phyloP scores from a whole-genome alignment of 2,329 filamentous ascomycete species.

The Aureobasidium sp. region DNA sequence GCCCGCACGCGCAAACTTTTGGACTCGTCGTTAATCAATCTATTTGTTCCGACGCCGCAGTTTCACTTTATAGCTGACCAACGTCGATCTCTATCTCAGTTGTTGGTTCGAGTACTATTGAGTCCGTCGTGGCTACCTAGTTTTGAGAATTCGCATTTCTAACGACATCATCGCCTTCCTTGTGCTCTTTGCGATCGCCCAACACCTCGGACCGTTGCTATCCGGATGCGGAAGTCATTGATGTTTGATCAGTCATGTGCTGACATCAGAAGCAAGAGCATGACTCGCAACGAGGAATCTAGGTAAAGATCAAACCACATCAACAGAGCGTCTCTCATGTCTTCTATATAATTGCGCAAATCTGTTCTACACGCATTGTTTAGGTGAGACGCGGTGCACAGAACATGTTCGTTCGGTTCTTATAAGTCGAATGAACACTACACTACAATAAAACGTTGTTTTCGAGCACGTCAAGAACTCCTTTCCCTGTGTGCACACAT shows the following conservation, averaged over 20 bases:
- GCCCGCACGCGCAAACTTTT: slow-evolving; percentile 11
- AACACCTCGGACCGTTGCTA: slow-evolving; percentile 9
- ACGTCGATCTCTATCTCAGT: background rate
- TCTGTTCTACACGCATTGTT: no score
- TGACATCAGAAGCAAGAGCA: background rate
- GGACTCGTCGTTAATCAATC: slow-evolving; percentile 1
- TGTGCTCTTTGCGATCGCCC: background rate
- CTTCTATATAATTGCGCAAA: background rate
- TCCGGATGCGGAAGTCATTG: slow-evolving; percentile 3
- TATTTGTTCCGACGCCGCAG: background rate
- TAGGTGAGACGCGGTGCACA: background rate
- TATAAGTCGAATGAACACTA: no score
- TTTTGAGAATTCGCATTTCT: background rate
- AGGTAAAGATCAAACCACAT: background rate
- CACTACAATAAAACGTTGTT: background rate
- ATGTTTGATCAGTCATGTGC: background rate
- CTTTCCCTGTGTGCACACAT: no score
- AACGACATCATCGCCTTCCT: background rate
- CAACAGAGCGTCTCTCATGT: background rate
- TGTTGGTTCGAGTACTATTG: background rate
- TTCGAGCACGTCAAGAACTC: background rate
- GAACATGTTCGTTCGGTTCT: background rate
- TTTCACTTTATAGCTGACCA: background rate
- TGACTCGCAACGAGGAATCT: background rate
- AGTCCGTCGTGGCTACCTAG: background rate